These are phyloP conservation scores for Pleurotus ostreatus DNA, from an alignment of 768 basidiomycete genomes.

Conservation along the genomic window DNA sequence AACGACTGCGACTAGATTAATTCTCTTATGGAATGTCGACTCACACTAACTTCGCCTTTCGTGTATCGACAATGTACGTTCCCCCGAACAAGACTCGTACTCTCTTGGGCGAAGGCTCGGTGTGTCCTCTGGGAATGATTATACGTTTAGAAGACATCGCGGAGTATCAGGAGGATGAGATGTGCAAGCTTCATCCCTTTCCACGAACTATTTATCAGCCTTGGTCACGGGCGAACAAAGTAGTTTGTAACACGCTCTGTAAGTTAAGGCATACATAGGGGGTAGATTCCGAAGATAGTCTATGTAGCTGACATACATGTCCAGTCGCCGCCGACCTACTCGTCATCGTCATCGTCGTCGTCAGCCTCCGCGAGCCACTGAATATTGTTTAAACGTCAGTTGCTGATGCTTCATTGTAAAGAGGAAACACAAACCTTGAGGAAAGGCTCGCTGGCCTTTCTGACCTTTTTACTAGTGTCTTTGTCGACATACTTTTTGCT, in stretches of 20 bases:
- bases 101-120: constrained; percentile 46
- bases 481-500: constrained; percentile 96
- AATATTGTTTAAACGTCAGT: constrained; percentile 8
- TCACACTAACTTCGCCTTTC: constrained; percentile 57
- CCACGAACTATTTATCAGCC: no score
- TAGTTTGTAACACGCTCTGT: no score
- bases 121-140: constrained; percentile 17
- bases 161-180: not conserved
- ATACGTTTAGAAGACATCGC: not conserved
- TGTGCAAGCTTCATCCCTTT: no score
- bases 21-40: constrained; percentile 14
- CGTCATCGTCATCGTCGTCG: constrained; percentile 59
- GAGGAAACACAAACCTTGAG: constrained; percentile 58
- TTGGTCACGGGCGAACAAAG: no score
- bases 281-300: no score
- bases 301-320: no score
- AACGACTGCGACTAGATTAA: not conserved
- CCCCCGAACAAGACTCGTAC: constrained; percentile 52
- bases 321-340: not conserved
- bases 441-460: constrained; percentile 95
- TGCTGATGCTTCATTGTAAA: not conserved
- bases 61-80: constrained; percentile 50
- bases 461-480: constrained; percentile 91
- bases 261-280: no score
- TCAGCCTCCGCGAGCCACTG: constrained; percentile 91